phyloP scores from a whole-genome alignment of 371 early-diverging fungal species.

The Blakeslea trispora region DNA sequence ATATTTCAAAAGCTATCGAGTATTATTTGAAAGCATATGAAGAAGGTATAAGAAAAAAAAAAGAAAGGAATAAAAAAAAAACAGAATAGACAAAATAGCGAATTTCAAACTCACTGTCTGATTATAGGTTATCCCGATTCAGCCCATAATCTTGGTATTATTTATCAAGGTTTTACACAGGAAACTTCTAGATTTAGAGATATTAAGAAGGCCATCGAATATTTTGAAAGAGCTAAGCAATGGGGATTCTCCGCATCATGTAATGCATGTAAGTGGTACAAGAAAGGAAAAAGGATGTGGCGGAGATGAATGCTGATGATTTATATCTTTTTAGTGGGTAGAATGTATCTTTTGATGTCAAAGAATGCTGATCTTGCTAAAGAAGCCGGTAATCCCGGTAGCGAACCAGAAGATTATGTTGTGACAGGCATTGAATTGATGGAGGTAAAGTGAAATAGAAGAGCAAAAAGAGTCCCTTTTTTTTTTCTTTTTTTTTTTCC shows the following conservation, averaged over 20 bases:
- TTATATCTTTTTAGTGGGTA: conserved; percentile 33
- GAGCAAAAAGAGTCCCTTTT: no score
- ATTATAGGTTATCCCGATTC: conserved; percentile 58
- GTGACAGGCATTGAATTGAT: conserved; percentile 59
- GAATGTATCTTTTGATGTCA: conserved; percentile 52
- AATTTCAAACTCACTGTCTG: not conserved
- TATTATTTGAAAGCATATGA: conserved; percentile 55
- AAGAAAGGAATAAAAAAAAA: not conserved
- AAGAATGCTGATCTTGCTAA: conserved; percentile 44
- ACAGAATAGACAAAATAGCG: not conserved
- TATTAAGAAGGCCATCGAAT: conserved; percentile 51
- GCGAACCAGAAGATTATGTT: conserved; percentile 56
- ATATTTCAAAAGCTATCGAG: conserved; percentile 48
- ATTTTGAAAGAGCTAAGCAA: conserved; percentile 52
- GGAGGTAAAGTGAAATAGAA: conserved; percentile 41
- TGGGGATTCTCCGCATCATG: conserved; percentile 60
- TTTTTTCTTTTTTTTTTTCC: no score
- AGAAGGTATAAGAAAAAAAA: conserved; percentile 38
- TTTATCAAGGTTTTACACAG: conserved; percentile 53
- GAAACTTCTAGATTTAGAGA: conserved; percentile 43
- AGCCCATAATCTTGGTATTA: conserved; percentile 62
- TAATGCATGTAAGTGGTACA: conserved; percentile 43
- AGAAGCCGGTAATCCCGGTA: conserved; percentile 45
- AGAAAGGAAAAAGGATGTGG: not conserved
- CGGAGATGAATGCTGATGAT: not conserved